Evolutionary conservation across 2,329 filamentous ascomycete species (phyloP).

Genomic region (Colletotrichum australisinense): DNA sequence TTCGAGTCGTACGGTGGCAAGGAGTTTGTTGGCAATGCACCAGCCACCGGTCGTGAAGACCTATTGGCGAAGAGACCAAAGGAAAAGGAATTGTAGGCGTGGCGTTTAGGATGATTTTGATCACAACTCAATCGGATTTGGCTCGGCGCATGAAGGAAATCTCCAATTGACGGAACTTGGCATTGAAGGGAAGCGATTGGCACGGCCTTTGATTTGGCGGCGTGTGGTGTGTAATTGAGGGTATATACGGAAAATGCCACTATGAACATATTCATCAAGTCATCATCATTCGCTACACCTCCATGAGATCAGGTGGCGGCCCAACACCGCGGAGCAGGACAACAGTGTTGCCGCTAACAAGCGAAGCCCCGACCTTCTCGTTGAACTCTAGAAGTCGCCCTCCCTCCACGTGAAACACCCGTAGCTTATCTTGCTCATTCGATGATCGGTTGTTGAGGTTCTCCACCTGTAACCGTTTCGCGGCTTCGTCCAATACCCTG

Average conservation of each 20-base stretch:
- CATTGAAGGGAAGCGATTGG: not conserved
- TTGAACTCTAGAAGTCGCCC: slow-evolving; percentile 88
- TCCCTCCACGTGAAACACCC: slow-evolving; percentile 93
- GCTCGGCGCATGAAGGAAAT: slow-evolving; percentile 26
- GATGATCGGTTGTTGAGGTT: slow-evolving; percentile 85
- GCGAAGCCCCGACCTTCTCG: slow-evolving; percentile 81
- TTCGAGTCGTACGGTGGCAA: slow-evolving; percentile 79
- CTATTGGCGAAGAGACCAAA: slow-evolving; percentile 49
- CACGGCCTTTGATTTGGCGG: slow-evolving; percentile 4
- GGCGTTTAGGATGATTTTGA: slow-evolving; percentile 13
- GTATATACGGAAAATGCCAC: slow-evolving; percentile 31
- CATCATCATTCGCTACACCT: slow-evolving; percentile 45
- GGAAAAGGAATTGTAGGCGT: slow-evolving; percentile 35
- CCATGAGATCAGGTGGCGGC: slow-evolving; percentile 79
- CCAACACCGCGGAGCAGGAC: slow-evolving; percentile 89
- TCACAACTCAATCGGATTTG: slow-evolving; percentile 18
- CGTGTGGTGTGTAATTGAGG: slow-evolving; percentile 20
- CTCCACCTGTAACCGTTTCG: slow-evolving; percentile 80
- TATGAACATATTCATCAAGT: slow-evolving; percentile 29
- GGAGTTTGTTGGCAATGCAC: slow-evolving; percentile 65
- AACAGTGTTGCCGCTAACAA: slow-evolving; percentile 88
- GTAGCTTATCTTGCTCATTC: slow-evolving; percentile 81
- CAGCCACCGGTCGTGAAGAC: slow-evolving; percentile 64
- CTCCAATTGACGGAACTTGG: not conserved
- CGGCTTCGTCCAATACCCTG: slow-evolving; percentile 81